Base-by-base conservation (phyloP, 2,329 filamentous ascomycete genomes). In the Calonectria henricotiae region DNA sequence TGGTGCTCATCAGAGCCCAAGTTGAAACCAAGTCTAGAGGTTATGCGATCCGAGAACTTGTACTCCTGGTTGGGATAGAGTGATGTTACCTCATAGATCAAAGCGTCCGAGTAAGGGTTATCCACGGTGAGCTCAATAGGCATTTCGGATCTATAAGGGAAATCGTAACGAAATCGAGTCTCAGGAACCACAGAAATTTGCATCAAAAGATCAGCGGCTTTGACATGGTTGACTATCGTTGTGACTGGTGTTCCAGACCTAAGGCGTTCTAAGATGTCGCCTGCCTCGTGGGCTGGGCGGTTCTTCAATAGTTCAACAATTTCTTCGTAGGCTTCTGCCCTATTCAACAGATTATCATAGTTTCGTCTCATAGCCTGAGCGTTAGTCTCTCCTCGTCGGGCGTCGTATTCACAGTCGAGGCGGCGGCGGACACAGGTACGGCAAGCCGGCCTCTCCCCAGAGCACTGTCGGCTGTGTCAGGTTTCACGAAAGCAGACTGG, bases 121-220 rank as follows among this genome's bases (percentile, higher is more conserved):
- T 78, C 39, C 1, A 46, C 17, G 20, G 67, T 30, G 17, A 62
- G 62, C 3, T 54, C 51, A 4, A 41, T 60, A 0, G 76, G 78
- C 75, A 80, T 78, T 6, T 74, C 61, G 0, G 71, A 17, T 4
- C 61, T 46, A 51, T 83, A 83, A 0, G 83, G 84, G 41, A 86
- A 83, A 51, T 82, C 80, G 47, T 83, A 85, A 46, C 82, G 82
- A 23, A 79, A 78, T 1, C 81, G 75, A 1, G 81, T 77, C 70
- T 85, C 83, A 5, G 83, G 82, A 0, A 74, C 68, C 3, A 84
- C 71, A 0, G 80, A 75, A 64, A 84, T 79, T 66, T 85, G 82
- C 5, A 85, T 69, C 4, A 85, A 70, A 5, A 82, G 35, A 66
- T 83, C 79, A 9, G 83, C 84, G 23, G 78, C 78, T 47, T 75